These are phyloP conservation scores for Globisporangium nunn DNA, from an alignment of 352 stramenopile species.

Conservation along the genomic window DNA sequence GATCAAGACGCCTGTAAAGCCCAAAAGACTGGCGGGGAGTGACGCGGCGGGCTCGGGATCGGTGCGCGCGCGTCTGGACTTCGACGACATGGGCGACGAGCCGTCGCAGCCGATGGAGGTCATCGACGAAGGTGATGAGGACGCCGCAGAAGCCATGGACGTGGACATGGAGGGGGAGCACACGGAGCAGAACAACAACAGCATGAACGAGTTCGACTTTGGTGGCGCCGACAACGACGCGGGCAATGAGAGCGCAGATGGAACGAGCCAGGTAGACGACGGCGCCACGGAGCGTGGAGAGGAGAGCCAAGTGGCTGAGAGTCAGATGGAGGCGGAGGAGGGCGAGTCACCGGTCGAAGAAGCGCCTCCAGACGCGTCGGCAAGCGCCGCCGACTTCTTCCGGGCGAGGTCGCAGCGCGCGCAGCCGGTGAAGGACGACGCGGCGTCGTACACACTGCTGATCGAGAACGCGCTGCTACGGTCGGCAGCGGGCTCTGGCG, in stretches of 20 bases:
- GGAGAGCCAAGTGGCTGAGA: conserved; percentile 5
- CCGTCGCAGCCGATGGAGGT: conserved; percentile 12
- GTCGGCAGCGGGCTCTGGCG: conserved; percentile 23
- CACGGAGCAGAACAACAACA: conserved; percentile 25
- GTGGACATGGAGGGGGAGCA: conserved; percentile 21
- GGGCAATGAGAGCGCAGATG: conserved; percentile 9
- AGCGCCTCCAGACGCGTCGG: conserved; percentile 10
- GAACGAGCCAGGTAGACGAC: conserved; percentile 19
- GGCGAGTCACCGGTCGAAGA: background rate
- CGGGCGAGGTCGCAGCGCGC: conserved; percentile 30
- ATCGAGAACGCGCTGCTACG: conserved; percentile 71
- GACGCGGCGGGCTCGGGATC: background rate
- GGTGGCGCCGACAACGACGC: conserved; percentile 4
- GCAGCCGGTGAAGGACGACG: conserved; percentile 26
- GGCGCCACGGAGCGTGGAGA: conserved; percentile 23
- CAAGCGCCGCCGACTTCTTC: conserved; percentile 60
- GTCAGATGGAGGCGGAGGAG: conserved; percentile 3
- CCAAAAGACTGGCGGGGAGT: conserved; percentile 6
- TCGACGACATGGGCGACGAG: conserved; percentile 12
- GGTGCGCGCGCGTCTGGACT: conserved; percentile 12
- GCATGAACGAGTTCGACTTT: background rate
- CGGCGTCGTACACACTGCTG: conserved; percentile 51
- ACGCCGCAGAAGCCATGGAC: conserved; percentile 19
- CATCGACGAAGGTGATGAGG: conserved; percentile 22
- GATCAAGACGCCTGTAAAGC: conserved; percentile 45